These are phyloP conservation scores for Xylaria sp. DNA, from an alignment of 2,329 filamentous ascomycete species.

Conservation along the genomic window DNA sequence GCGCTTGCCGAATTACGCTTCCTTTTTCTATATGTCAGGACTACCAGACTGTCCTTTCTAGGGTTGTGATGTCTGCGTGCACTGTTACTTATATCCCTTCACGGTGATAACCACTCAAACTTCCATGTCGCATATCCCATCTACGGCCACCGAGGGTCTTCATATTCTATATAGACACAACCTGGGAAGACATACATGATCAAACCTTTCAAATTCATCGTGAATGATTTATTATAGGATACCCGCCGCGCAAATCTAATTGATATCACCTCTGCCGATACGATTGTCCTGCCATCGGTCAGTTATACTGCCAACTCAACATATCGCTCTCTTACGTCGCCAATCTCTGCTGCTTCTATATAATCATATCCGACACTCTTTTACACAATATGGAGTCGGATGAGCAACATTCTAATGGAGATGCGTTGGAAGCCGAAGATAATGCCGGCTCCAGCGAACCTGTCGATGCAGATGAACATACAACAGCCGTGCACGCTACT, in stretches of 20 bases:
- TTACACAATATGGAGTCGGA: slow-evolving; percentile 21
- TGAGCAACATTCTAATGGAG: not conserved
- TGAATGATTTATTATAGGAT: slow-evolving; percentile 2
- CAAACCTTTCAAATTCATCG: not conserved
- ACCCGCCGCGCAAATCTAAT: not conserved
- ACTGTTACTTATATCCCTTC: not conserved
- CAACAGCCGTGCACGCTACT: not conserved
- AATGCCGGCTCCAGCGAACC: not conserved
- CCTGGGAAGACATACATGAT: not conserved
- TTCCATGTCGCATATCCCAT: not conserved
- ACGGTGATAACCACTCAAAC: not conserved
- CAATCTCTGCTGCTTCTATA: not conserved
- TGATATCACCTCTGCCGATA: not conserved
- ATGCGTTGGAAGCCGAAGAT: slow-evolving; percentile 3
- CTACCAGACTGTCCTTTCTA: not conserved
- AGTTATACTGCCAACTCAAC: not conserved
- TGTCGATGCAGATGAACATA: not conserved
- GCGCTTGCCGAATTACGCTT: not conserved
- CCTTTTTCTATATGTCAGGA: not conserved
- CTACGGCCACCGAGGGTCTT: not conserved
- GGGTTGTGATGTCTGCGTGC: not conserved
- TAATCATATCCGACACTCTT: not conserved
- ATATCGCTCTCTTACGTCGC: not conserved
- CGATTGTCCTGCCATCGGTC: not conserved
- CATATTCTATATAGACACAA: not conserved